Conservation (phyloP, 768 basidiomycete species). For the Termitomyces sp. region DNA sequence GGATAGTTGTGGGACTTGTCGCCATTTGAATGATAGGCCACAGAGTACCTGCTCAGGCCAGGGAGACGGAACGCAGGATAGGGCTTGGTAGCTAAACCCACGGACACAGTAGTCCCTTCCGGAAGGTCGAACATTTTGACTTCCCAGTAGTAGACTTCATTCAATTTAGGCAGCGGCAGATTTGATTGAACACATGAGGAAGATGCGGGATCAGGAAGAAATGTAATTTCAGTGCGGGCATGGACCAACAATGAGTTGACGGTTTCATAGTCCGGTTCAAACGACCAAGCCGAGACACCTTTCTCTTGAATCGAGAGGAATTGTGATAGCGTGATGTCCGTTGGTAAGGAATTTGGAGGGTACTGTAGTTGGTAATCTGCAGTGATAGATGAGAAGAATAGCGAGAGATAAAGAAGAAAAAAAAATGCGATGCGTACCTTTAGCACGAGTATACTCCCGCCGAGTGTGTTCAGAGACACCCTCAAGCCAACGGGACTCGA, state of each 20-base stretch:
- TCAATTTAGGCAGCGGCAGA: conserved; percentile 92
- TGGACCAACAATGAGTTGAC: conserved; percentile 91
- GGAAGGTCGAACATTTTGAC: conserved; percentile 99
- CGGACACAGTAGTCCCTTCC: conserved; percentile 76
- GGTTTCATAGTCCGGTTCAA: conserved; percentile 97
- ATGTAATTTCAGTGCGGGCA: conserved; percentile 94
- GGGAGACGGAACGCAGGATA: conserved; percentile 93
- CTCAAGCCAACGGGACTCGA: conserved; percentile 95
- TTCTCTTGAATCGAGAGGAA: conserved; percentile 99
- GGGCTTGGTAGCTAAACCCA: conserved; percentile 95
- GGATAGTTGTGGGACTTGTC: conserved; percentile 98
- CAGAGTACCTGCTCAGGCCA: conserved; percentile 78
- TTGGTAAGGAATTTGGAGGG: conserved; percentile 93
- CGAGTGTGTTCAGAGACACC: conserved; percentile 58
- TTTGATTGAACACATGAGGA: conserved; percentile 96
- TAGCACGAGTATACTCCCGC: conserved; percentile 76
- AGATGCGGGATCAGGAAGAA: conserved; percentile 92
- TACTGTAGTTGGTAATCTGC: conserved; percentile 81
- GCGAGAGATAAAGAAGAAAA: conserved; percentile 6
- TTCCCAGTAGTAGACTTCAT: conserved; percentile 99
- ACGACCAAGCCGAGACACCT: conserved; percentile 98
- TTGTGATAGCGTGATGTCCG: conserved; percentile 97
- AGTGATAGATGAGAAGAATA: conserved; percentile 3
- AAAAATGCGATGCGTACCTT: conserved; percentile 50
- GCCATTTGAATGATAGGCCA: conserved; percentile 94